Percentiles rank a stretch among this genome's conserved stretches.
phyloP scores from a whole-genome alignment of 2,329 filamentous ascomycete genomes.

The Paraphaeosphaeria sporulosa region DNA sequence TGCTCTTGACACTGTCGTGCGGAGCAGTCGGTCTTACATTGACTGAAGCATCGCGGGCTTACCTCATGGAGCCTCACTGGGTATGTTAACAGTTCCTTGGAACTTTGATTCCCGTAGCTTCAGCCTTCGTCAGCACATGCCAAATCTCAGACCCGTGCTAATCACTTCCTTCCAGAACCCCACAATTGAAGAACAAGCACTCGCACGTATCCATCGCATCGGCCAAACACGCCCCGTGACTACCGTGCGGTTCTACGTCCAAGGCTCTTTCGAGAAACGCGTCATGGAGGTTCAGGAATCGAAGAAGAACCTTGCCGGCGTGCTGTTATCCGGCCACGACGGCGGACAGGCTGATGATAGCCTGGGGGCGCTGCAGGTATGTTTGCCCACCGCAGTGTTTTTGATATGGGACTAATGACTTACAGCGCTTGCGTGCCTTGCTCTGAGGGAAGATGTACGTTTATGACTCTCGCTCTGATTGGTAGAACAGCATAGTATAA shows the following conservation, averaged over 20 bases:
- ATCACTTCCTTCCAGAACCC: conserved; percentile 40
- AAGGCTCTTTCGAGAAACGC: conserved; percentile 50
- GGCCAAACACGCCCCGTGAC: conserved; percentile 40
- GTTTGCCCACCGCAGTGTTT: not conserved
- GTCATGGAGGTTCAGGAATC: conserved; percentile 24
- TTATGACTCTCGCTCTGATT: no score
- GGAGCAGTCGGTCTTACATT: conserved; percentile 62
- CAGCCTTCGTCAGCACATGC: no score
- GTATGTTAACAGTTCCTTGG: conserved; percentile 5
- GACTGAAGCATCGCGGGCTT: conserved; percentile 57
- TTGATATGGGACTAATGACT: no score
- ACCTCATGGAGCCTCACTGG: conserved; percentile 62
- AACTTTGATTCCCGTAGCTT: no score
- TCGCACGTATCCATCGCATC: conserved; percentile 41
- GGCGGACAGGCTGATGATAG: conserved; percentile 27
- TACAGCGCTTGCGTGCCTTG: no score
- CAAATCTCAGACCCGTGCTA: not conserved
- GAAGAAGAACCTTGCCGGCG: conserved; percentile 29
- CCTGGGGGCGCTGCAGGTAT: conserved; percentile 23
- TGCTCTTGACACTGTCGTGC: conserved; percentile 59
- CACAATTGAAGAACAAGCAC: conserved; percentile 54
- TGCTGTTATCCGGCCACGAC: conserved; percentile 23
- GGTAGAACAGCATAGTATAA: no score
- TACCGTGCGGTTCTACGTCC: conserved; percentile 50
- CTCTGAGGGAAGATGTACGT: no score